A percentile compares a stretch with the other conserved stretches of the same genome.
phyloP scores from a whole-genome alignment of 495 filamentous ascomycete species.

The Antarctomyces pellizariae region DNA sequence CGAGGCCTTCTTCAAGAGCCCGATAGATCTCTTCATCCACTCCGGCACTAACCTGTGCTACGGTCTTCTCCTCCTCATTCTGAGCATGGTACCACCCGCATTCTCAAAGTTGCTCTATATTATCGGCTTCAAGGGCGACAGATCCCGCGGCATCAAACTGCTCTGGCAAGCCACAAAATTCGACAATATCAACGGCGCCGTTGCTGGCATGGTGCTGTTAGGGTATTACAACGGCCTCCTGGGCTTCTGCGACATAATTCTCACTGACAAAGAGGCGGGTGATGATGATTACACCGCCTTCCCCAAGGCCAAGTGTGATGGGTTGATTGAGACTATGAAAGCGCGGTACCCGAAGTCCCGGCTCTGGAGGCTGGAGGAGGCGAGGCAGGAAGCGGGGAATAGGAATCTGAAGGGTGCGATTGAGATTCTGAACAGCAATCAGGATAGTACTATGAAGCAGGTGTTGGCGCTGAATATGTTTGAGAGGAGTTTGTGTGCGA shows the following conservation, averaged over 20 bases:
- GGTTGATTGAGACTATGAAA: constrained; percentile 52
- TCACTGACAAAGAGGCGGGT: constrained; percentile 27
- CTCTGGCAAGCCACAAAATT: constrained; percentile 85
- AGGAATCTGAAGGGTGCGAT: constrained; percentile 45
- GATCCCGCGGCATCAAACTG: constrained; percentile 58
- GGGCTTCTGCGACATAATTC: constrained; percentile 71
- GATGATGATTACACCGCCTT: constrained; percentile 37
- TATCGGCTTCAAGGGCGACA: constrained; percentile 81
- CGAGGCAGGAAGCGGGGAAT: constrained; percentile 48
- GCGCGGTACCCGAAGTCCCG: constrained; percentile 55
- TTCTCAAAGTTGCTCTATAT: constrained; percentile 67
- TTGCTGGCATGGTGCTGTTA: constrained; percentile 60
- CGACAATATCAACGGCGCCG: constrained; percentile 73
- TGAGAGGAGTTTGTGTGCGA: constrained; percentile 54
- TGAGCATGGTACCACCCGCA: constrained; percentile 75
- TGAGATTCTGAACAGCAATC: constrained; percentile 29
- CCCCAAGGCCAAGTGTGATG: constrained; percentile 41
- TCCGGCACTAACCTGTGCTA: constrained; percentile 77
- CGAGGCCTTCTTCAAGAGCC: constrained; percentile 15
- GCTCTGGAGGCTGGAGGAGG: constrained; percentile 81
- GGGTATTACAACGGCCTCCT: constrained; percentile 74
- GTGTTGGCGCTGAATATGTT: constrained; percentile 61
- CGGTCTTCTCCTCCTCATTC: constrained; percentile 59
- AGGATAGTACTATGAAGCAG: constrained; percentile 61
- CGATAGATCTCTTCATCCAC: constrained; percentile 68